Evolutionary conservation across 2,329 filamentous ascomycete genomes (phyloP), one percentile per base, ranked within the genome.

Genomic region (Penicillium sp.): DNA sequence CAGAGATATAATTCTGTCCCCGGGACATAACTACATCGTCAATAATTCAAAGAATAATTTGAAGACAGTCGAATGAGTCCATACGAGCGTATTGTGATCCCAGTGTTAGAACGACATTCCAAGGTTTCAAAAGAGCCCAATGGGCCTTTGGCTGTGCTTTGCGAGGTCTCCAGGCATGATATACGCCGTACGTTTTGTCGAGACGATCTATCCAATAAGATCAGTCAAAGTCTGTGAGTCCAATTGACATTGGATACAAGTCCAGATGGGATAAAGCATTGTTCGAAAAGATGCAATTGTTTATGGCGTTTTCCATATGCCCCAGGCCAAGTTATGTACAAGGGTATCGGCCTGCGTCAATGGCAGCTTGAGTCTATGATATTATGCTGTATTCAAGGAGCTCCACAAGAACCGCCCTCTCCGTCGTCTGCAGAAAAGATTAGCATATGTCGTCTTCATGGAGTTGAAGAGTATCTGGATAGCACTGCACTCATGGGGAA

Each of bases 361-460:
- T 27, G 35, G 18, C 18, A 32, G 13, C 10, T 16, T 20, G 22
- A 35, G 27, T 32, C 41, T 51, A 44, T 51, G 18, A 14, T 2
- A 18, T 20, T n/a, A 10, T 24, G 18, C 16, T 16, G 20, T 2
- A 8, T 14, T n/a, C 20, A 28, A 6, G 27, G 13, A 41, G 45
- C 52, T 18, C 42, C 41, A 32, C 52, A 55, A 6, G 52, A 45
- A 20, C 42, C 42, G 7, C 37, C 40, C 35, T 48, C 48, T 20
- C 43, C 46, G 28, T 51, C 39, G 46, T 51, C 48, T 54, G 22
- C 14, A 20, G 14, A 34, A 34, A 32, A 18, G 29, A 22, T 31
- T 32, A 47, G 39, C 13, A 18, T 29, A 10, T 7, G n/a, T 35
- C 13, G 8, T 66, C 65, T 56, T 69, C 65, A 46, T 16, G 31